phyloP scores from a whole-genome alignment of 1,284 basidiomycete species.

The Ceratobasidium sp. region DNA sequence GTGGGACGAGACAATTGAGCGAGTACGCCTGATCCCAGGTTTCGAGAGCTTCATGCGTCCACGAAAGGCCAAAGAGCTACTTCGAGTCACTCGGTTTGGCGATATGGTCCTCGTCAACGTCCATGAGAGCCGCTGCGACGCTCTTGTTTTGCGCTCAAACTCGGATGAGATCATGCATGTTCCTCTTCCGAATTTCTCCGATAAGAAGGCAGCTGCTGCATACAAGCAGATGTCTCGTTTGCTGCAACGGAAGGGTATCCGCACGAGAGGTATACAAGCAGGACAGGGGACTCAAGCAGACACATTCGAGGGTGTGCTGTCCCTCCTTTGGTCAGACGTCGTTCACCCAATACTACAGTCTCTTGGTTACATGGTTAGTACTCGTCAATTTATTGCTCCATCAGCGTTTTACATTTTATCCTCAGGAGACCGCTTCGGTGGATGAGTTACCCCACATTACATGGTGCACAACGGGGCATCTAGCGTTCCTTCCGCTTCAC shows the following conservation, averaged over 20 bases:
- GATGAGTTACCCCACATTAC: constrained; percentile 17
- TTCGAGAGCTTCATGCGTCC: constrained; percentile 2
- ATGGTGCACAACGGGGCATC: constrained; percentile 19
- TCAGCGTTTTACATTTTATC: too few species aligned
- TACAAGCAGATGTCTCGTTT: background rate
- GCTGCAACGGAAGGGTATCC: background rate
- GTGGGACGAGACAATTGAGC: background rate
- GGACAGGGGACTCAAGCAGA: background rate
- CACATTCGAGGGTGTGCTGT: background rate
- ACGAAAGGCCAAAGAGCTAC: background rate
- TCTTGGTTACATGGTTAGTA: background rate
- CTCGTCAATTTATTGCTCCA: background rate
- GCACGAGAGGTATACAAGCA: background rate
- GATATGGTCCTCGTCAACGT: background rate
- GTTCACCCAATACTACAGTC: background rate
- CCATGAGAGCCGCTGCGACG: background rate
- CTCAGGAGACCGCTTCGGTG: background rate
- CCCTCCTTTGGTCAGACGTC: background rate
- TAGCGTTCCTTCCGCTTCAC: constrained; percentile 20
- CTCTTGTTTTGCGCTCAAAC: background rate
- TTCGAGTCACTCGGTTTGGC: background rate
- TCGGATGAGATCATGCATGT: background rate
- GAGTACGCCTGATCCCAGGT: background rate
- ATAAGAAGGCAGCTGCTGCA: background rate
- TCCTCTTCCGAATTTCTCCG: background rate